Base-by-base conservation (phyloP, 768 basidiomycete species). In the Mycena capillaripes region DNA sequence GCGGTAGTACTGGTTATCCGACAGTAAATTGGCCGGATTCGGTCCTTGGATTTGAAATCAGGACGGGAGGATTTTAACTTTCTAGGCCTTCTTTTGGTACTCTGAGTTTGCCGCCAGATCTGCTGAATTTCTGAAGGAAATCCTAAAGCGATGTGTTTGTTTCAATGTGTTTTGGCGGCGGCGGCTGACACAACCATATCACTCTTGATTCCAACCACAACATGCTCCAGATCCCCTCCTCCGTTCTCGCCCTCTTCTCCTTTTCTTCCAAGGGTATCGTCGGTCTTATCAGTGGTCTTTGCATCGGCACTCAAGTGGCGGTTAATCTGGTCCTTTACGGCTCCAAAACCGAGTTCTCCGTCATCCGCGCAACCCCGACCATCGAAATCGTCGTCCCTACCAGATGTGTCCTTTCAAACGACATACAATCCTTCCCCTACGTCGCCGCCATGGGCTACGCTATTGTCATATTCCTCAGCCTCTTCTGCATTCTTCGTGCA, bases 401-500 rank as follows among this genome's bases (percentile, higher is more conserved):
- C 7, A 58, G 55, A 66, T 66, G 65, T 25, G 56, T 32, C 55
- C 55, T 29, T 36, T 57, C 65, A 23, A 57, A 27, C 30, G 29
- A n/a, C 14, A 16, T n/a, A 0, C 11, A 3, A 0, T n/a, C 32
- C 23, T 32, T 57, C n/a, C 53, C 55, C 25, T 66, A 58, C 44
- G 23, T 58, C 21, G 40, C 42, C 42, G 11, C 36, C 40, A 30
- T 58, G 65, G 48, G 65, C 56, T 57, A 34, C 53, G 55, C 53
- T 34, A 19, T 30, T 19, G 7, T 58, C 42, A 17, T 66, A 3
- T 32, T 57, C n/a, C 14, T 19, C 30, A 25, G 29, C 42, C 17
- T 66, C 42, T 27, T 57, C 27, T 66, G n/a, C 44, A 46, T 66
- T 17, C 65, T 66, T 36, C 55, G 65, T n/a, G 63, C 63, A n/a